Percentiles rank a stretch among this genome's conserved stretches.
Evolutionary conservation across 1,284 basidiomycete genomes (phyloP).

Genomic region (Ustilago hordei): DNA sequence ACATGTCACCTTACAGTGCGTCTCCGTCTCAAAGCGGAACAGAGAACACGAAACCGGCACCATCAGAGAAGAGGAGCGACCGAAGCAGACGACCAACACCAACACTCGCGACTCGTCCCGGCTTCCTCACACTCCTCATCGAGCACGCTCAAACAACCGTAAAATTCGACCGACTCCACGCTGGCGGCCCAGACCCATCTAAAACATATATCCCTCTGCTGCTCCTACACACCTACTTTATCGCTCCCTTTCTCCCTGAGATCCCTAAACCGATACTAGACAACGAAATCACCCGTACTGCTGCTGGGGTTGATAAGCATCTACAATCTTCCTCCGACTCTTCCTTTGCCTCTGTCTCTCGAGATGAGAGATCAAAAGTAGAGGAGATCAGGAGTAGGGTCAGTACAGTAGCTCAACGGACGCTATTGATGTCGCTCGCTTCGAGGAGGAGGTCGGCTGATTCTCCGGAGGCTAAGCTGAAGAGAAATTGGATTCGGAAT

Average conservation of each 20-base stretch:
- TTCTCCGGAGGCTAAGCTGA: slow-evolving; percentile 42
- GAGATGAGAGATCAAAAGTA: neutral
- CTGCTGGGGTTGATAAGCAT: slow-evolving; percentile 32
- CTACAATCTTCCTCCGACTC: slow-evolving; percentile 16
- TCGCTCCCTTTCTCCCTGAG: slow-evolving; percentile 58
- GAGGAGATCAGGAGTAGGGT: slow-evolving; percentile 17
- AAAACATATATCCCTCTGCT: slow-evolving; percentile 49
- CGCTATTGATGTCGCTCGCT: slow-evolving; percentile 42
- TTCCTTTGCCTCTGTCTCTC: neutral
- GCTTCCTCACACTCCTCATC: slow-evolving; percentile 57
- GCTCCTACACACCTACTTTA: slow-evolving; percentile 61
- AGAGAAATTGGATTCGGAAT: slow-evolving; percentile 37
- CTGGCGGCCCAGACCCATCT: slow-evolving; percentile 22
- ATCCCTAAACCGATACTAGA: slow-evolving; percentile 36
- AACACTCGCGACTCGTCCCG: slow-evolving; percentile 47
- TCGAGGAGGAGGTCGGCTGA: slow-evolving; percentile 25
- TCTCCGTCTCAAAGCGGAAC: neutral
- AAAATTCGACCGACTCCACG: slow-evolving; percentile 30
- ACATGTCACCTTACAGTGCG: neutral
- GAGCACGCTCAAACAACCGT: slow-evolving; percentile 48
- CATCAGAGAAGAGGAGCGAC: neutral
- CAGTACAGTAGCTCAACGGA: slow-evolving; percentile 36
- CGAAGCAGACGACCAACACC: slow-evolving; percentile 10
- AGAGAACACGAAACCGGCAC: neutral
- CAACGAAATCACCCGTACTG: slow-evolving; percentile 29